Percentiles rank a stretch among this genome's conserved stretches.
These are phyloP conservation scores for Chlamydomonas eustigma DNA, from an alignment of 139 green algal genomes.

Conservation along the genomic window DNA sequence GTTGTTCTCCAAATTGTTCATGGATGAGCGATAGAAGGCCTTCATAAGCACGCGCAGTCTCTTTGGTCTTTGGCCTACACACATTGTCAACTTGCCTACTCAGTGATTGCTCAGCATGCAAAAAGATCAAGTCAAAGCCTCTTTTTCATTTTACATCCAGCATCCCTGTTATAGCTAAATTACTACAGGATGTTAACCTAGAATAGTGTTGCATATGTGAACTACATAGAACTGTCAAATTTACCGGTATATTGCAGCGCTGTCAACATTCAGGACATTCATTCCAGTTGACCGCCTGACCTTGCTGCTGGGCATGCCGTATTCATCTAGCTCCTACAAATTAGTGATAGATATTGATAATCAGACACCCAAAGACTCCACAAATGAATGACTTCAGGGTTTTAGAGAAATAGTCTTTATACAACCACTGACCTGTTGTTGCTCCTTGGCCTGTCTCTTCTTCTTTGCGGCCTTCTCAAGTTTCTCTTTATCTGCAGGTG, in stretches of 20 bases:
- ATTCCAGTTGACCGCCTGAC: slow-evolving; percentile 25
- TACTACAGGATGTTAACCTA: too few species aligned
- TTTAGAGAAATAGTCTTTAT: too few species aligned
- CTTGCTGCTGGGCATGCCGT: slow-evolving; percentile 35
- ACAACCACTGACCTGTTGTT: not conserved
- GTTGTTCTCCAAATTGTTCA: slow-evolving; percentile 89
- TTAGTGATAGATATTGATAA: not conserved
- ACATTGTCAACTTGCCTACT: too few species aligned
- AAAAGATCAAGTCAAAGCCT: too few species aligned
- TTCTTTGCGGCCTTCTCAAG: slow-evolving; percentile 49
- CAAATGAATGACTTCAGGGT: too few species aligned
- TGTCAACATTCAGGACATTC: slow-evolving; percentile 78
- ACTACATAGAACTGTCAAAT: not conserved
- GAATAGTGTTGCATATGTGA: not conserved
- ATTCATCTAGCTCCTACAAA: slow-evolving; percentile 26
- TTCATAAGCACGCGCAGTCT: slow-evolving; percentile 93
- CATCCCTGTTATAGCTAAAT: too few species aligned
- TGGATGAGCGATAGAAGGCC: slow-evolving; percentile 80
- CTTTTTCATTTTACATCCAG: too few species aligned
- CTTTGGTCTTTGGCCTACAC: slow-evolving; percentile 65
- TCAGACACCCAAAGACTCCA: too few species aligned
- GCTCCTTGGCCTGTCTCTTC: slow-evolving; percentile 35
- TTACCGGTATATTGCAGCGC: slow-evolving; percentile 6
- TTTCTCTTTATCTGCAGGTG: slow-evolving; percentile 49
- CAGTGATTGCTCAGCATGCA: too few species aligned